phyloP scores from a whole-genome alignment of 2,329 filamentous ascomycete species.

The Exophiala sp. region DNA sequence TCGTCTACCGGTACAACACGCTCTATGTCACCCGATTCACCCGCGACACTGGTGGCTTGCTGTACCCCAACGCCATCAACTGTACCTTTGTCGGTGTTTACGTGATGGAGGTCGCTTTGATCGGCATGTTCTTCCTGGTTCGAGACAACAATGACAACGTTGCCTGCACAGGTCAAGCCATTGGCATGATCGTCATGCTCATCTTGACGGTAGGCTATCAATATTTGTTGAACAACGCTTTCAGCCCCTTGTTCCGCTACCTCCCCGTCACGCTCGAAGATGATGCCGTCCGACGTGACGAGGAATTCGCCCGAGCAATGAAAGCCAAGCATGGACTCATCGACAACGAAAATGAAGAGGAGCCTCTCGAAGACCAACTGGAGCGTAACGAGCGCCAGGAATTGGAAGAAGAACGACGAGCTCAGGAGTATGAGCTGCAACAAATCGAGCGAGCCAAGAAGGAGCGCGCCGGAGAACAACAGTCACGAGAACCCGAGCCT shows the following conservation, averaged over 20 bases:
- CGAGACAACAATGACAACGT: conserved; percentile 49
- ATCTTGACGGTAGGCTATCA: conserved; percentile 72
- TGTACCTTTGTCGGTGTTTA: conserved; percentile 94
- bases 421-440: conserved; percentile 47
- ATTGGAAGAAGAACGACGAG: conserved; percentile 35
- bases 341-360: conserved; percentile 47
- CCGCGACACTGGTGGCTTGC: conserved; percentile 82
- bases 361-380: conserved; percentile 43
- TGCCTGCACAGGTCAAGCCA: conserved; percentile 67
- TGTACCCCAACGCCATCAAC: conserved; percentile 90
- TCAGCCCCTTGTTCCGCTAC: conserved; percentile 78
- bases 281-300: conserved; percentile 83
- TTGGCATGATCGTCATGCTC: conserved; percentile 73
- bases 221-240: conserved; percentile 70
- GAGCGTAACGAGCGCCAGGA: conserved; percentile 42
- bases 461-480: conserved; percentile 17
- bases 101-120: conserved; percentile 83
- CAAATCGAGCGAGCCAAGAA: conserved; percentile 32
- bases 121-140: conserved; percentile 82
- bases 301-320: conserved; percentile 77
- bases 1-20: conserved; percentile 94
- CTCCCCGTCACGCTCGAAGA: conserved; percentile 93
- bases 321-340: conserved; percentile 61
- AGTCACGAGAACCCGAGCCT: conserved; percentile 21
- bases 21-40: conserved; percentile 88